Conservation (phyloP, 257 asterid genomes). For the Plantago ovata region DNA sequence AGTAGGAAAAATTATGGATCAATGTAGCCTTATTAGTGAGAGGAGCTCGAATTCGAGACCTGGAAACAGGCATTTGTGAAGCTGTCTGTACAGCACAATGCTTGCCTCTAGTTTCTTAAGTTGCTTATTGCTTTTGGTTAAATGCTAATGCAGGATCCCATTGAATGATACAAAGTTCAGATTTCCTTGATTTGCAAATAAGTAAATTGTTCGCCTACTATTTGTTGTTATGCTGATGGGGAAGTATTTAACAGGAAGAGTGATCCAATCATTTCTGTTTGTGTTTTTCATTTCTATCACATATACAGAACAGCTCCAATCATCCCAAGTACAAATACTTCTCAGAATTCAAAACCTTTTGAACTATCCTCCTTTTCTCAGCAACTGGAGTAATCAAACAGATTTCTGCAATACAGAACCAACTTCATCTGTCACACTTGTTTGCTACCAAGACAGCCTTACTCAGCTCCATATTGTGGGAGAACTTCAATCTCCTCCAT, state of each 20-base stretch:
- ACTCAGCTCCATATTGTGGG: conserved; percentile 84
- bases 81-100: neutral
- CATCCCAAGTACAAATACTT: conserved; percentile 51
- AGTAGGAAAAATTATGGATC: neutral
- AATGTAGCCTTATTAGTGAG: conserved; percentile 20
- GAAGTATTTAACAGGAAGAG: conserved; percentile 6
- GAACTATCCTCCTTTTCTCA: conserved; percentile 42
- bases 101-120: conserved; percentile 3
- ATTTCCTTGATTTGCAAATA: too few species aligned
- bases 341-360: conserved; percentile 45
- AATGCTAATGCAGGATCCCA: too few species aligned
- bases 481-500: conserved; percentile 23
- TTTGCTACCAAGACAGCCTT: conserved; percentile 65
- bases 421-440: conserved; percentile 45
- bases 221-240: conserved; percentile 32
- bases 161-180: too few species aligned
- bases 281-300: conserved; percentile 33
- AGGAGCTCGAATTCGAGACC: neutral
- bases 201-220: neutral
- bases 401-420: conserved; percentile 67
- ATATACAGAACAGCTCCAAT: conserved; percentile 39
- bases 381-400: conserved; percentile 39
- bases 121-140: conserved; percentile 7
- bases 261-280: conserved; percentile 21
- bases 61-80: too few species aligned